Percentiles rank a stretch among this genome's conserved stretches.
These are phyloP conservation scores for Phyllosticta citriasiana DNA, from an alignment of 2,329 filamentous ascomycete species.

Conservation along the genomic window DNA sequence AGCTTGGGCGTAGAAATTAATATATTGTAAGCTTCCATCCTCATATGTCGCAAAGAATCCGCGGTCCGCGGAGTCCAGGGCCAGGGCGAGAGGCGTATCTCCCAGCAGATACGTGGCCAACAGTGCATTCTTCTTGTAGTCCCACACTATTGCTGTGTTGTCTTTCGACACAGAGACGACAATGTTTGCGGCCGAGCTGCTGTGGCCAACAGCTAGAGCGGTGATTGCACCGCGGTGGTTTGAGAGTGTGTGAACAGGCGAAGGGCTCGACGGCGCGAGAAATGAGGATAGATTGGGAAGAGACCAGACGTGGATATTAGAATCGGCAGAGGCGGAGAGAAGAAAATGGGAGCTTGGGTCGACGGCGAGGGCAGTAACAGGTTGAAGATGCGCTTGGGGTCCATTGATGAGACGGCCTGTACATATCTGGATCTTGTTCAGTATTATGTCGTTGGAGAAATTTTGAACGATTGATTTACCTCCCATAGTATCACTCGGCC, in stretches of 20 bases:
- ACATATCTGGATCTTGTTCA: conserved; percentile 42
- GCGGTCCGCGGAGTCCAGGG: conserved; percentile 73
- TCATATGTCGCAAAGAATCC: conserved; percentile 73
- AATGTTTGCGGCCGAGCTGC: conserved; percentile 64
- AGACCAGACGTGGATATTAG: conserved; percentile 88
- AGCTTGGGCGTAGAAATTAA: conserved; percentile 59
- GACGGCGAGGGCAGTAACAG: conserved; percentile 64
- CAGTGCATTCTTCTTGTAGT: conserved; percentile 68
- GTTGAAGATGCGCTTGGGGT: conserved; percentile 67
- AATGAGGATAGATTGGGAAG: conserved; percentile 63
- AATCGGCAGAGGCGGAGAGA: conserved; percentile 72
- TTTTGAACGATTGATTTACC: conserved; percentile 41
- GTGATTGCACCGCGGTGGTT: conserved; percentile 69
- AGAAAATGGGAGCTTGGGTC: conserved; percentile 62
- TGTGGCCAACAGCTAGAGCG: conserved; percentile 51
- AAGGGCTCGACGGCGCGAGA: conserved; percentile 35
- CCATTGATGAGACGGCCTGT: conserved; percentile 70
- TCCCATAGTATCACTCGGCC: conserved; percentile 90
- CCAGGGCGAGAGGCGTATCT: conserved; percentile 58
- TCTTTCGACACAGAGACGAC: conserved; percentile 77
- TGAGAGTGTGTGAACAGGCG: conserved; percentile 68
- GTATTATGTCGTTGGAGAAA: conserved; percentile 25
- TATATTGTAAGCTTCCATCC: conserved; percentile 67
- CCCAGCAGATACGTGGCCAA: conserved; percentile 77
- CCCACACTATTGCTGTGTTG: conserved; percentile 86